phyloP scores from a whole-genome alignment of 345 rosid species.

The Chamaenerion angustifolium region DNA sequence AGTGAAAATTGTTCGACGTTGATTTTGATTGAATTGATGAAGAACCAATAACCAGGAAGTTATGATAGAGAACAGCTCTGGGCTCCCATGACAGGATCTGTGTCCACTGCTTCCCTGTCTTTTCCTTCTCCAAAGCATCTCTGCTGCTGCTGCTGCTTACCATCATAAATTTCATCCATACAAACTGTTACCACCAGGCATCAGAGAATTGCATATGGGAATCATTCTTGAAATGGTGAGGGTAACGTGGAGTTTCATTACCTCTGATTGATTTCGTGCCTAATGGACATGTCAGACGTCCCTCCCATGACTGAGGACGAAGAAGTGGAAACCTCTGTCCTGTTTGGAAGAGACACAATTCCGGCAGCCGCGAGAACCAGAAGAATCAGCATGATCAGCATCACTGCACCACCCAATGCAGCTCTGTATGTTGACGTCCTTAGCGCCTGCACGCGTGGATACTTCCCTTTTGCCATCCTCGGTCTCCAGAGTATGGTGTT shows the following conservation, averaged over 20 bases:
- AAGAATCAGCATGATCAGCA: background rate
- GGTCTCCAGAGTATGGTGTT: background rate
- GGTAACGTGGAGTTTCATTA: too few species aligned
- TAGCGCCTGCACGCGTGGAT: slow-evolving; percentile 3
- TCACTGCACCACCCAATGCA: slow-evolving; percentile 2
- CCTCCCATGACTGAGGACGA: background rate
- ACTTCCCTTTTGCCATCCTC: slow-evolving; percentile 14
- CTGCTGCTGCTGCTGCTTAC: background rate
- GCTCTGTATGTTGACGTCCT: slow-evolving; percentile 3
- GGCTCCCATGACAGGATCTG: slow-evolving; percentile 18
- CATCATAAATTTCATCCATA: background rate
- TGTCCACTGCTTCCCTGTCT: slow-evolving; percentile 18
- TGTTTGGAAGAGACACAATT: slow-evolving; percentile 9
- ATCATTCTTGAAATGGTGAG: too few species aligned
- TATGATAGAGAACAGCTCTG: slow-evolving; percentile 15
- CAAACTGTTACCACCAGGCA: too few species aligned
- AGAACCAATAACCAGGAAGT: slow-evolving; percentile 13
- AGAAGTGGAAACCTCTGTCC: background rate
- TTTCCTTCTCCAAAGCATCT: slow-evolving; percentile 8
- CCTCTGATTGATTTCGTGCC: background rate
- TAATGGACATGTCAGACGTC: background rate
- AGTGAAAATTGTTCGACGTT: too few species aligned
- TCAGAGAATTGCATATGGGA: too few species aligned
- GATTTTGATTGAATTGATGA: background rate
- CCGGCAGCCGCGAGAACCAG: slow-evolving; percentile 2